Conservation (phyloP, 1,139 yeast species). For the Kodamaea plutei region DNA sequence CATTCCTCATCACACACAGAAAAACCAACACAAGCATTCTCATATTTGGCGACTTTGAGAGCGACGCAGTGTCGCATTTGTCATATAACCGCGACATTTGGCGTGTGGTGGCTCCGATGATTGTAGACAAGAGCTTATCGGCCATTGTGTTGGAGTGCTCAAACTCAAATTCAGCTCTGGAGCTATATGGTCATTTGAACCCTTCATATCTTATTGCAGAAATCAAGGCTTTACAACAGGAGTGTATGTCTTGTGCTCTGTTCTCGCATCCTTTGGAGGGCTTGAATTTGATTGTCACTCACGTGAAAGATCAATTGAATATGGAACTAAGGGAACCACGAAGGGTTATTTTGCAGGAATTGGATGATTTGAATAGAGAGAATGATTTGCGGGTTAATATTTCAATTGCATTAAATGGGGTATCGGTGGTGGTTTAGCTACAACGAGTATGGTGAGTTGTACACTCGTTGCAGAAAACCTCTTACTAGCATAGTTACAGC, state of each 20-base stretch:
- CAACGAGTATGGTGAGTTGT: too few relatives aligned
- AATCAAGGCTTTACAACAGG: constrained; percentile 34
- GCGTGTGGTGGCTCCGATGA: constrained; percentile 48
- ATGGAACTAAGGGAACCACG: constrained; percentile 47
- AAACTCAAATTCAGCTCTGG: constrained; percentile 41
- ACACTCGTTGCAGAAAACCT: too few relatives aligned
- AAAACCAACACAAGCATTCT: constrained; percentile 35
- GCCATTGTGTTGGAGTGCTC: constrained; percentile 74
- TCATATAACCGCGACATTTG: constrained; percentile 51
- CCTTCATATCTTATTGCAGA: constrained; percentile 62
- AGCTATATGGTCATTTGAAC: constrained; percentile 74
- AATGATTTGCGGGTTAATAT: constrained; percentile 40
- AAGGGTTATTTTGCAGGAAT: constrained; percentile 40
- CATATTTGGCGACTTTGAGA: constrained; percentile 80
- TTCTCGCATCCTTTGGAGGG: constrained; percentile 35
- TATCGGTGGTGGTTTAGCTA: constrained; percentile 19
- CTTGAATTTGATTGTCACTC: constrained; percentile 61
- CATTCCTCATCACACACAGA: constrained; percentile 46
- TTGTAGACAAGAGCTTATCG: constrained; percentile 38
- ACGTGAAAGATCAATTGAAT: constrained; percentile 56
- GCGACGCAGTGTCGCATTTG: constrained; percentile 48
- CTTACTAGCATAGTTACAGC: too few relatives aligned
- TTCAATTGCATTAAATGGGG: constrained; percentile 54
- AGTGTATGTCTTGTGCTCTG: constrained; percentile 15
- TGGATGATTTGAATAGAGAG: constrained; percentile 37